phyloP scores from a whole-genome alignment of 139 green algal genomes.

The Picochlorum sp. region DNA sequence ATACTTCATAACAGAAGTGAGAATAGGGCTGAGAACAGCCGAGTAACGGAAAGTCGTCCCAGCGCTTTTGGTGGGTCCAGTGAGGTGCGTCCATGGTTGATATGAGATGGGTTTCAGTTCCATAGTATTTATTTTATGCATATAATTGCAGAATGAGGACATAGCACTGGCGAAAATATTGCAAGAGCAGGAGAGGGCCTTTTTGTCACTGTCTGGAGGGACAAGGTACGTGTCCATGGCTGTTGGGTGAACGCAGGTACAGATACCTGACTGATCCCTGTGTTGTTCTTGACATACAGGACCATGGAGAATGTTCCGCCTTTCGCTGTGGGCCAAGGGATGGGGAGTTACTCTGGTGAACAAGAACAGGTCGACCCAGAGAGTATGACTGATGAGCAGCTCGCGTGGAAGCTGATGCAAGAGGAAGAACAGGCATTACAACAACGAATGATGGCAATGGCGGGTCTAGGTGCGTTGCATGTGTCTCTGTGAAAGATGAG shows the following conservation, averaged over 20 bases:
- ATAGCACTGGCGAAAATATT: constrained; percentile 33
- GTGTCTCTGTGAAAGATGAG: neutral
- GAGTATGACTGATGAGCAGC: constrained; percentile 13
- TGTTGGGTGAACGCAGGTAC: too few relatives aligned
- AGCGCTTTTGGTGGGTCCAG: too few relatives aligned
- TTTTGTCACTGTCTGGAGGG: constrained; percentile 21
- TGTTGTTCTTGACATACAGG: neutral
- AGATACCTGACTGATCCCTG: too few relatives aligned
- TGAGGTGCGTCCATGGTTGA: too few relatives aligned
- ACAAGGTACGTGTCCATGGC: constrained; percentile 10
- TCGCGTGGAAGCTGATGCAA: constrained; percentile 31
- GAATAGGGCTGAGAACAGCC: neutral
- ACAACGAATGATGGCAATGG: constrained; percentile 23
- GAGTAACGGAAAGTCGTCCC: too few relatives aligned
- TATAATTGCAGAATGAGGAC: constrained; percentile 10
- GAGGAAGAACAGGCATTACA: constrained; percentile 36
- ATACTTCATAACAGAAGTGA: neutral
- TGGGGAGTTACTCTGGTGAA: neutral
- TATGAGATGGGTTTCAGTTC: neutral
- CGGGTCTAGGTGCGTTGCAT: constrained; percentile 10
- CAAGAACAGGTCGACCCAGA: neutral
- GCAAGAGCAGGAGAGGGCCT: constrained; percentile 38
- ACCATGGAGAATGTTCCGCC: constrained; percentile 13
- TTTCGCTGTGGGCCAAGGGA: neutral
- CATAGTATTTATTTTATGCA: neutral